Evolutionary conservation across 495 filamentous ascomycete species (phyloP).

Genomic region (Podospora appendiculata): DNA sequence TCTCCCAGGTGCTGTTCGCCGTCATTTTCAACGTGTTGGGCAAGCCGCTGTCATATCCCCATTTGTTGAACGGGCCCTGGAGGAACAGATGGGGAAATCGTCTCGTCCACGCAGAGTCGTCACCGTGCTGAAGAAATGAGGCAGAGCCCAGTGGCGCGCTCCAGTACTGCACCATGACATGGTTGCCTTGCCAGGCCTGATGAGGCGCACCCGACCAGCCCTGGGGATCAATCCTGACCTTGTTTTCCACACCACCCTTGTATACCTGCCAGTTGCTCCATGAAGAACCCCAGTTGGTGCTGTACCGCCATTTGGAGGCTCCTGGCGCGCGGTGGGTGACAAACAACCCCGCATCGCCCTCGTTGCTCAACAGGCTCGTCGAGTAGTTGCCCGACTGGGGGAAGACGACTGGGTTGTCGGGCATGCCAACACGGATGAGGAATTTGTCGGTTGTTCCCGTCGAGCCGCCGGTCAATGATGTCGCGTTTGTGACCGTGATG

Average conservation of each 20-base stretch:
- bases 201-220: conserved; percentile 53
- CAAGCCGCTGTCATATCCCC: conserved; percentile 56
- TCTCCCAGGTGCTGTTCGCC: conserved; percentile 47
- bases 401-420: conserved; percentile 50
- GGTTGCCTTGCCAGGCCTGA: conserved; percentile 58
- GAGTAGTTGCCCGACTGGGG: conserved; percentile 53
- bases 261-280: conserved; percentile 56
- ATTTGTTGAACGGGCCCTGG: conserved; percentile 58
- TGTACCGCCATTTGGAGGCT: conserved; percentile 56
- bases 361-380: conserved; percentile 33
- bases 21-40: conserved; percentile 36
- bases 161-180: conserved; percentile 62
- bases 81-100: conserved; percentile 60
- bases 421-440: conserved; percentile 40
- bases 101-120: conserved; percentile 30
- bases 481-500: conserved; percentile 54
- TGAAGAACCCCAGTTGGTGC: conserved; percentile 52
- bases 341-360: conserved; percentile 28
- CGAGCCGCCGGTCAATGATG: conserved; percentile 21
- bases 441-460: conserved; percentile 44
- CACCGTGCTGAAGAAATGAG: conserved; percentile 54
- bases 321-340: conserved; percentile 55
- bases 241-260: conserved; percentile 33
- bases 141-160: conserved; percentile 51
- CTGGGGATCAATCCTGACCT: conserved; percentile 37